phyloP scores from a whole-genome alignment of 192 early-diverging fungal genomes.

The Coemansia interrupta region DNA sequence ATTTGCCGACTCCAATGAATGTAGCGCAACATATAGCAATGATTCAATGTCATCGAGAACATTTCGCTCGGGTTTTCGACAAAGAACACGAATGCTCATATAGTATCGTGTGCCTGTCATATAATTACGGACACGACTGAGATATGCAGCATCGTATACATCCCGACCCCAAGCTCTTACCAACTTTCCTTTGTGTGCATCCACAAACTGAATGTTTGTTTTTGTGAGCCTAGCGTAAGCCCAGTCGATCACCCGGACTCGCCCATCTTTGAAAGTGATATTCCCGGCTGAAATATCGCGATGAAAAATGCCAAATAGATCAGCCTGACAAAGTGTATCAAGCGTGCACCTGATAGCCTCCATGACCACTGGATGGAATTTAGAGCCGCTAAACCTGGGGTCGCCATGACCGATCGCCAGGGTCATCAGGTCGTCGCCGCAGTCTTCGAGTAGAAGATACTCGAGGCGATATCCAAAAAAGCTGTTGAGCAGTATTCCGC shows the following conservation, averaged over 20 bases:
- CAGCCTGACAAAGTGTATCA: neutral
- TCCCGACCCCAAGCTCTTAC: neutral
- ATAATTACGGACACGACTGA: neutral
- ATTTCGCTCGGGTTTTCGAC: neutral
- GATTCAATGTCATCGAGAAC: conserved; percentile 15
- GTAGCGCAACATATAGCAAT: conserved; percentile 12
- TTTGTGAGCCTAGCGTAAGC: neutral
- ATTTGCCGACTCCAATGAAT: neutral
- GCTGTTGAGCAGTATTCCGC: neutral
- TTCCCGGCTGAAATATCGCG: conserved; percentile 11
- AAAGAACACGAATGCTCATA: conserved; percentile 14
- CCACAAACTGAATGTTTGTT: neutral
- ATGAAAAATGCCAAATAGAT: conserved; percentile 7
- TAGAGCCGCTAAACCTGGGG: neutral
- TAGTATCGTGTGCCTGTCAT: neutral
- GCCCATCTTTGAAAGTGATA: conserved; percentile 1
- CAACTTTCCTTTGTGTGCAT: neutral
- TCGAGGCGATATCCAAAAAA: neutral
- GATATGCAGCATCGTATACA: neutral
- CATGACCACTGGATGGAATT: neutral
- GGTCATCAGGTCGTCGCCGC: neutral
- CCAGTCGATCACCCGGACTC: conserved; percentile 12
- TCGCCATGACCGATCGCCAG: neutral
- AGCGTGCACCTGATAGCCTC: neutral
- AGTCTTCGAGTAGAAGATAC: neutral